phyloP scores from a whole-genome alignment of 345 rosid genomes.

The Sisymbrium altissimum region DNA sequence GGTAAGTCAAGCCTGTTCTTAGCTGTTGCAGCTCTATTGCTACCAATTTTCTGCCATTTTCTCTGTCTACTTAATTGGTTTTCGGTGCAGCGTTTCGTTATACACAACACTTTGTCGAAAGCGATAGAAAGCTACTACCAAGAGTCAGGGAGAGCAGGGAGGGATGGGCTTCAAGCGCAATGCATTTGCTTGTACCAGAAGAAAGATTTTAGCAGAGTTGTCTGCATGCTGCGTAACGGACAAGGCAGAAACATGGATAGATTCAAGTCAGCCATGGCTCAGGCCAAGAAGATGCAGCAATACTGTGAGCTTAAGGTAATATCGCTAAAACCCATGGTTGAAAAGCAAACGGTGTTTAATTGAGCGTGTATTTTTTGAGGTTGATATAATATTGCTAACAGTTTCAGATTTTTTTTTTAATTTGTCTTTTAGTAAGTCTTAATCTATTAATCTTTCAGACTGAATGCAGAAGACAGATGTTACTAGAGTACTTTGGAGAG shows the following conservation, averaged over 20 bases:
- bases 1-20: constrained; percentile 46
- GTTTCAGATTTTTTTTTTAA: not conserved
- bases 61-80: not conserved
- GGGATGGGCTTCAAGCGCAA: constrained; percentile 67
- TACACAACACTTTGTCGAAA: constrained; percentile 92
- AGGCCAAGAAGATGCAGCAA: constrained; percentile 83
- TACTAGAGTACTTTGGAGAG: constrained; percentile 84
- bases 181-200: constrained; percentile 79
- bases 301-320: constrained; percentile 86
- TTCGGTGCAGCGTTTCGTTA: constrained; percentile 64
- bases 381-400: not conserved
- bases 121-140: constrained; percentile 92
- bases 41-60: not conserved
- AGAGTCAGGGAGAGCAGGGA: constrained; percentile 92
- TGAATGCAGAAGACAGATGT: constrained; percentile 70
- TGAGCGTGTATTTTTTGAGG: not conserved
- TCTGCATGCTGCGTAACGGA: constrained; percentile 85
- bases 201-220: constrained; percentile 92
- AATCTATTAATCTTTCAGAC: constrained; percentile 37
- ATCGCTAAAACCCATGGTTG: not conserved
- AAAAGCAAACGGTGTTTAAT: not conserved
- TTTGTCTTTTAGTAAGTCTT: not conserved
- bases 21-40: not conserved
- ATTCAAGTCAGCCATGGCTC: constrained; percentile 77
- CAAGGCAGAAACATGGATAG: constrained; percentile 58